phyloP scores from a whole-genome alignment of 495 filamentous ascomycete species.

The Xylaria cubensis region DNA sequence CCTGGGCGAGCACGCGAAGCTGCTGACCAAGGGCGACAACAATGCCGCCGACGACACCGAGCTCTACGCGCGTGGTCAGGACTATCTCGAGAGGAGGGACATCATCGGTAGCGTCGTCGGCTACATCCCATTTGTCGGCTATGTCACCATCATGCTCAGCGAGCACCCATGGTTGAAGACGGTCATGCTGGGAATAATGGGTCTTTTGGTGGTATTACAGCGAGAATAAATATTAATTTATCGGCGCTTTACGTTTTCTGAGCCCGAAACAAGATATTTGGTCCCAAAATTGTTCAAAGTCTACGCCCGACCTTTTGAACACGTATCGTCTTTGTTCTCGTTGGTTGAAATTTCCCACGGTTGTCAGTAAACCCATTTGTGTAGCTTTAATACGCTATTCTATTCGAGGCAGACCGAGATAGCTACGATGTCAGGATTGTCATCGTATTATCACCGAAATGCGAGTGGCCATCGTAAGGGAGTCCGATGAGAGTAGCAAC shows the following conservation, averaged over 20 bases:
- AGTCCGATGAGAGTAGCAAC: too few relatives aligned
- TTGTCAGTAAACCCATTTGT: neutral
- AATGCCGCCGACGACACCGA: conserved; percentile 94
- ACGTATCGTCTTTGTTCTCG: neutral
- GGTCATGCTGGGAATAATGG: conserved; percentile 92
- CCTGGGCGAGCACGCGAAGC: conserved; percentile 55
- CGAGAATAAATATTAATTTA: conserved; percentile 65
- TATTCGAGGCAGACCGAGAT: neutral
- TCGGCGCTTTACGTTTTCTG: neutral
- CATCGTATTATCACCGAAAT: neutral
- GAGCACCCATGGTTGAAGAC: conserved; percentile 99
- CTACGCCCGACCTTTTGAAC: neutral
- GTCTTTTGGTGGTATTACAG: conserved; percentile 90
- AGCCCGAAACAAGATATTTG: neutral
- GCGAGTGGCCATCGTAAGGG: neutral
- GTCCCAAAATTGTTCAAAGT: neutral
- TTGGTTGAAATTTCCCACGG: neutral
- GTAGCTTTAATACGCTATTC: neutral
- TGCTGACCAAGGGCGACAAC: conserved; percentile 99
- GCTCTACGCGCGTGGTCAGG: conserved; percentile 84
- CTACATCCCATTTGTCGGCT: conserved; percentile 96
- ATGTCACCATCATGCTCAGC: conserved; percentile 94
- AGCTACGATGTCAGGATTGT: neutral
- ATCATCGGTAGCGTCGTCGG: conserved; percentile 93
- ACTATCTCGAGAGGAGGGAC: conserved; percentile 83